These are phyloP conservation scores for Backusella luteola DNA, from an alignment of 192 early-diverging fungal genomes.

Conservation along the genomic window DNA sequence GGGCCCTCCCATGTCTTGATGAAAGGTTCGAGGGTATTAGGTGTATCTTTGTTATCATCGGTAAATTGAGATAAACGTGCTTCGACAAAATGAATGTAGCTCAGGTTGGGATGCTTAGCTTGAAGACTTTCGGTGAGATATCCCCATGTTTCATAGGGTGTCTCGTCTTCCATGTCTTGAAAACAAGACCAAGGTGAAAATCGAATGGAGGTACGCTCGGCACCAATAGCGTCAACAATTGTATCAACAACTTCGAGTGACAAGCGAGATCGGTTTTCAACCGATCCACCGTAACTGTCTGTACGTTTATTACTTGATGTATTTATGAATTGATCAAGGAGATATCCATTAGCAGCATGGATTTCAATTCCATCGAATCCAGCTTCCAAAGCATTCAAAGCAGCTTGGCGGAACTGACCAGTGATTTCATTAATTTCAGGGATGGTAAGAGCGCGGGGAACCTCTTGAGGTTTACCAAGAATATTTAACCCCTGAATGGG, in stretches of 20 bases:
- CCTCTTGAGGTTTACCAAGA: conserved; percentile 3
- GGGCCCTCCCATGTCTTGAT: conserved; percentile 1
- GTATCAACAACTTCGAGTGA: conserved; percentile 22
- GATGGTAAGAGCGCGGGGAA: conserved; percentile 17
- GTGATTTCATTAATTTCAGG: conserved; percentile 8
- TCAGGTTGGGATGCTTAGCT: conserved; percentile 23
- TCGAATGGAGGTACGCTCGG: conserved; percentile 26
- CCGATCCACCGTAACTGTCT: conserved; percentile 21
- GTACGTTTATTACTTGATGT: conserved; percentile 78
- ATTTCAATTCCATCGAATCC: conserved; percentile 89
- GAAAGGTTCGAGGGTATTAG: conserved; percentile 1
- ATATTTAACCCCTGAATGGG: conserved; percentile 8
- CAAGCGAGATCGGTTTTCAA: conserved; percentile 21
- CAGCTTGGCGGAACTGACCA: conserved; percentile 38
- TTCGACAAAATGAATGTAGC: conserved; percentile 31
- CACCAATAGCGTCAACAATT: conserved; percentile 11
- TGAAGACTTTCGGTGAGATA: conserved; percentile 21
- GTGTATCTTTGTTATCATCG: not conserved
- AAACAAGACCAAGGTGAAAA: conserved; percentile 30
- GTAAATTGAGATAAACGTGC: conserved; percentile 9
- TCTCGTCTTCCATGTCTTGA: conserved; percentile 30
- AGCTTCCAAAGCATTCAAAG: conserved; percentile 68
- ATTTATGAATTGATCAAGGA: conserved; percentile 75
- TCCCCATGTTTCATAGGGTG: conserved; percentile 20
- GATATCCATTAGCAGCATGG: conserved; percentile 90